Conservation (phyloP, 495 filamentous ascomycete species). For the Amphirosellinia nigrospora region DNA sequence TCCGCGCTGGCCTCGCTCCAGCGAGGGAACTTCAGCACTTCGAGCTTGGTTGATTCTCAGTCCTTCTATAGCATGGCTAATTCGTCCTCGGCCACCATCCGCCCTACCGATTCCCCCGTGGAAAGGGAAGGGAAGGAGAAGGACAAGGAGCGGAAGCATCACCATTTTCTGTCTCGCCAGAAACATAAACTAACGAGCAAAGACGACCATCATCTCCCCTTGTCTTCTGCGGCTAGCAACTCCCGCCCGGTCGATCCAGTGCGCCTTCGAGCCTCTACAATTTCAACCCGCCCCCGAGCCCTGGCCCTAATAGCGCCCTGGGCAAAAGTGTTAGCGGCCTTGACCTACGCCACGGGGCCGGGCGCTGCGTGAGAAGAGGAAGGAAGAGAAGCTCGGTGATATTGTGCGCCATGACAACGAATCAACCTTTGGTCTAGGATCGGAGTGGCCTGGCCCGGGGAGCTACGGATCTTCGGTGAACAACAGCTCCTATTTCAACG, state of each 20-base stretch:
- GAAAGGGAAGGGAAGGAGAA: slow-evolving; percentile 51
- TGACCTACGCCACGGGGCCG: slow-evolving; percentile 86
- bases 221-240: slow-evolving; percentile 91
- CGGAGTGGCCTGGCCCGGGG: slow-evolving; percentile 61
- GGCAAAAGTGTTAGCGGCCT: slow-evolving; percentile 81
- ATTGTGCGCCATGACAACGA: slow-evolving; percentile 40
- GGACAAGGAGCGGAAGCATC: slow-evolving; percentile 74
- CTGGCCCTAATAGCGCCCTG: slow-evolving; percentile 72
- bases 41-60: slow-evolving; percentile 74
- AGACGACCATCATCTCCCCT: slow-evolving; percentile 76
- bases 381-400: slow-evolving; percentile 73
- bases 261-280: slow-evolving; percentile 85
- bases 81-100: slow-evolving; percentile 81
- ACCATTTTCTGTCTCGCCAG: slow-evolving; percentile 88
- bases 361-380: slow-evolving; percentile 86
- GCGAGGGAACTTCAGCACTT: slow-evolving; percentile 76
- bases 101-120: slow-evolving; percentile 49
- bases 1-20: slow-evolving; percentile 64
- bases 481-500: slow-evolving; percentile 49
- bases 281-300: slow-evolving; percentile 69
- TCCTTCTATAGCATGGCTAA: slow-evolving; percentile 85
- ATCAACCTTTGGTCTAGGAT: slow-evolving; percentile 36
- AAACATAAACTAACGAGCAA: slow-evolving; percentile 88
- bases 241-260: slow-evolving; percentile 81
- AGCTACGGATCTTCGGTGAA: slow-evolving; percentile 52